These are phyloP conservation scores for Medicago arabica DNA, from an alignment of 306 rosid species.

Conservation along the genomic window DNA sequence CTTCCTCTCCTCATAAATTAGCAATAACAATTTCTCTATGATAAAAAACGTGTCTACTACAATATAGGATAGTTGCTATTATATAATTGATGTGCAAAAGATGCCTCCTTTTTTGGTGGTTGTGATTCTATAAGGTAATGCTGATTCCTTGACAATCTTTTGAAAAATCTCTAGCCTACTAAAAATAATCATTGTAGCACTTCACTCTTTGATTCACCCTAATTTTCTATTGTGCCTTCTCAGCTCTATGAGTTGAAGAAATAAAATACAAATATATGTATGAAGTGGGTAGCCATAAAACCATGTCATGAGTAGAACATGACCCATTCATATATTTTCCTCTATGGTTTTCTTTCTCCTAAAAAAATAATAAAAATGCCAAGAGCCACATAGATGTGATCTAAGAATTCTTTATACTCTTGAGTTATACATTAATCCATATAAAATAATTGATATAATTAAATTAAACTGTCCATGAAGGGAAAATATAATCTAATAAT, in stretches of 20 bases:
- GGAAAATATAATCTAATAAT: neutral
- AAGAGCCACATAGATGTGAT: neutral
- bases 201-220: neutral
- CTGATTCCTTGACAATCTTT: conserved; percentile 32
- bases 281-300: conserved; percentile 43
- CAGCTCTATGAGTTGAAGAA: conserved; percentile 4
- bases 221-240: conserved; percentile 21
- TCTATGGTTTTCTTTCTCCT: neutral
- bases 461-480: no score
- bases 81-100: conserved; percentile 1
- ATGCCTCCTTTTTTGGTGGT: neutral
- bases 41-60: neutral
- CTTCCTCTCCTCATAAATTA: no score
- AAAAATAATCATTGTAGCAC: neutral
- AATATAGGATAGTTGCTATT: neutral
- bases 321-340: conserved; percentile 25
- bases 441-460: neutral
- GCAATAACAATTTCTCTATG: no score
- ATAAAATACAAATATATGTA: neutral
- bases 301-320: conserved; percentile 15
- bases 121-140: conserved; percentile 16
- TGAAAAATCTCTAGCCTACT: neutral
- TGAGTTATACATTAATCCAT: neutral
- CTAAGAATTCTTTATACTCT: neutral
- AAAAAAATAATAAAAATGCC: neutral